Evolutionary conservation across 2,329 filamentous ascomycete species (phyloP).

Genomic region (Cladosporium sp.): DNA sequence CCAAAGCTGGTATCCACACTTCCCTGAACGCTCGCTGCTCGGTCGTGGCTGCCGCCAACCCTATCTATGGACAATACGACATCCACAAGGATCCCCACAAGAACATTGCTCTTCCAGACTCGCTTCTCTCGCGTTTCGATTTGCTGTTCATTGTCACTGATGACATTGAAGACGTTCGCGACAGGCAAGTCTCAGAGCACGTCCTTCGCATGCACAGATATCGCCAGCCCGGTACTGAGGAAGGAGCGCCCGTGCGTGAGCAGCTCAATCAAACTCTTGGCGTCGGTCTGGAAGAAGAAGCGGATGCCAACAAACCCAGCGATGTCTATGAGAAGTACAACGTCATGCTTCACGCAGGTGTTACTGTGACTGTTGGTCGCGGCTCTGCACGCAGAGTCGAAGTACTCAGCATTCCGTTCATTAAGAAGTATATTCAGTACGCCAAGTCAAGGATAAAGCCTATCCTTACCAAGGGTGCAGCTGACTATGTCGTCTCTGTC

Average conservation of each 20-base stretch:
- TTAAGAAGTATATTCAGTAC: constrained; percentile 99
- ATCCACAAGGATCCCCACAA: constrained; percentile 98
- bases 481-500: constrained; percentile 85
- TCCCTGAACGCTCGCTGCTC: constrained; percentile 95
- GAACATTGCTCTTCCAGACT: constrained; percentile 96
- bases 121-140: constrained; percentile 96
- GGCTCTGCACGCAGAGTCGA: constrained; percentile 77
- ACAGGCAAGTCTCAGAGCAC: constrained; percentile 91
- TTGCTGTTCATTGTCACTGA: constrained; percentile 96
- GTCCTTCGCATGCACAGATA: constrained; percentile 97
- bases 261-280: constrained; percentile 80
- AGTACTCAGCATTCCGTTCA: constrained; percentile 92
- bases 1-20: constrained; percentile 97
- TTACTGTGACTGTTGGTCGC: constrained; percentile 73
- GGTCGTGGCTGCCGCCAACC: constrained; percentile 94
- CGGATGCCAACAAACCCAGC: constrained; percentile 73
- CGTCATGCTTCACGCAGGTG: constrained; percentile 90
- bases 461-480: constrained; percentile 83
- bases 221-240: constrained; percentile 86
- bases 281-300: constrained; percentile 78
- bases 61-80: constrained; percentile 97
- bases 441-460: constrained; percentile 91
- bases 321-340: constrained; percentile 97
- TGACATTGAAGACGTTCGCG: constrained; percentile 91
- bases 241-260: constrained; percentile 91